phyloP scores from a whole-genome alignment of 1,284 basidiomycete genomes.

The Ustilago tritici region DNA sequence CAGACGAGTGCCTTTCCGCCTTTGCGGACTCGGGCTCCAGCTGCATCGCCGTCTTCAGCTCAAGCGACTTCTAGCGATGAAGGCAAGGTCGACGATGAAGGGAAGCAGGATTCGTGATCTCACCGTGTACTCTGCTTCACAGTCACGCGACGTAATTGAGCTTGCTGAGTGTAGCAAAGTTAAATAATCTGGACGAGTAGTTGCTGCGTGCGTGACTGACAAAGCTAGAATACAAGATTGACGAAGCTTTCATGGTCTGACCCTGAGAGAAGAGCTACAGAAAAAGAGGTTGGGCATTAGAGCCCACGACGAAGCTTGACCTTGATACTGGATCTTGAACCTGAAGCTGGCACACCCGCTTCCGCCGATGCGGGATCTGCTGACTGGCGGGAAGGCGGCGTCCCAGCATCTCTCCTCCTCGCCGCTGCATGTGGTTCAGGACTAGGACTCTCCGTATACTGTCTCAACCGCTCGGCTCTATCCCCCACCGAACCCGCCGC shows the following conservation, averaged over 20 bases:
- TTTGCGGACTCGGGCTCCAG: slow-evolving; percentile 1
- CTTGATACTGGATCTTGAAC: slow-evolving; percentile 36
- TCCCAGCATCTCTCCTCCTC: slow-evolving; percentile 4
- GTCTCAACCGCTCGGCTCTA: slow-evolving; percentile 41
- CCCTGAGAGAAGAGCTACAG: not conserved
- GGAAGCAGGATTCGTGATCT: not conserved
- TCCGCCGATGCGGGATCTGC: slow-evolving; percentile 12
- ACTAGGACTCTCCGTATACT: slow-evolving; percentile 44
- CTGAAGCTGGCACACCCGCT: slow-evolving; percentile 7
- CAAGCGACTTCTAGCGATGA: not conserved
- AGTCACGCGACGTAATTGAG: not conserved
- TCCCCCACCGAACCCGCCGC: slow-evolving; percentile 26
- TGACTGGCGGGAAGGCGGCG: slow-evolving; percentile 5
- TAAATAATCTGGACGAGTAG: not conserved
- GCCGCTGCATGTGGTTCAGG: slow-evolving; percentile 31
- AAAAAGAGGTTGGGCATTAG: not conserved
- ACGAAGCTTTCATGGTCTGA: not conserved
- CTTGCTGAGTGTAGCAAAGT: not conserved
- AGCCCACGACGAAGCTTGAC: slow-evolving; percentile 30
- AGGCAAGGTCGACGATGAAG: not conserved
- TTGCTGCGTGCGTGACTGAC: not conserved
- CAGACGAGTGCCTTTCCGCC: not conserved
- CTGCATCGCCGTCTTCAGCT: not conserved
- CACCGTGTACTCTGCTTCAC: not conserved
- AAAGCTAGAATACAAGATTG: slow-evolving; percentile 16